phyloP scores from a whole-genome alignment of 148 eudicot genomes.

The Nepenthes mirabilis region DNA sequence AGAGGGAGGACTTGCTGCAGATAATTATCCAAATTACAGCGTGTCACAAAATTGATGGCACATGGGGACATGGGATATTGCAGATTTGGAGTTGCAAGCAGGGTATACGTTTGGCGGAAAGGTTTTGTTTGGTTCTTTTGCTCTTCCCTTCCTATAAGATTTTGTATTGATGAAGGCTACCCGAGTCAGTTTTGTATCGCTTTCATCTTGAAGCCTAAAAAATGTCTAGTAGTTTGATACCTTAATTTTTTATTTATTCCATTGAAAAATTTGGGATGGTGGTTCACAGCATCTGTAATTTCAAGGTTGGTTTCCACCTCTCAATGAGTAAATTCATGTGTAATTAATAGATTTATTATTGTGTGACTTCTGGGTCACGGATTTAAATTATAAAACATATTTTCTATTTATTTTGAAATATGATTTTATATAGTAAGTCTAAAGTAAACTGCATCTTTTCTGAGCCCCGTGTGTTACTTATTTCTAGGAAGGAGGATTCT shows the following conservation, averaged over 20 bases:
- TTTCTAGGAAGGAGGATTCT: too few relatives aligned
- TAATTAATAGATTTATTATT: too few relatives aligned
- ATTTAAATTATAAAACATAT: too few relatives aligned
- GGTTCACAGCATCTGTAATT: conserved; percentile 38
- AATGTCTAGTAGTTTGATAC: conserved; percentile 11
- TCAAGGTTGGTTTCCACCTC: conserved; percentile 31
- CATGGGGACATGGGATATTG: background rate
- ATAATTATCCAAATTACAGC: background rate
- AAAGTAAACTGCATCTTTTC: too few relatives aligned
- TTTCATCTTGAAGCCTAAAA: conserved; percentile 14
- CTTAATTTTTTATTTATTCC: background rate
- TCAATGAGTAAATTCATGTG: background rate
- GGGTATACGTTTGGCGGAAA: background rate
- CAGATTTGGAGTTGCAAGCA: background rate
- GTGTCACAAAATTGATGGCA: background rate
- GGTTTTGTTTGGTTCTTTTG: conserved; percentile 8
- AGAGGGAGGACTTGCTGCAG: background rate
- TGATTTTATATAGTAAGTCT: too few relatives aligned
- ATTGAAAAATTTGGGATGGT: conserved; percentile 18
- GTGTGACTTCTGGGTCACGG: too few relatives aligned
- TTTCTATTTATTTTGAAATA: too few relatives aligned
- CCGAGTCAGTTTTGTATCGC: conserved; percentile 50
- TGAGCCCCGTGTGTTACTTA: too few relatives aligned
- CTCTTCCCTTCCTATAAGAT: conserved; percentile 10
- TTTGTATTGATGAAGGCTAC: conserved; percentile 15